A percentile compares a stretch with the other conserved stretches of the same genome.
Evolutionary conservation across 495 filamentous ascomycete species (phyloP).

Genomic region (Penicillium goetzii): DNA sequence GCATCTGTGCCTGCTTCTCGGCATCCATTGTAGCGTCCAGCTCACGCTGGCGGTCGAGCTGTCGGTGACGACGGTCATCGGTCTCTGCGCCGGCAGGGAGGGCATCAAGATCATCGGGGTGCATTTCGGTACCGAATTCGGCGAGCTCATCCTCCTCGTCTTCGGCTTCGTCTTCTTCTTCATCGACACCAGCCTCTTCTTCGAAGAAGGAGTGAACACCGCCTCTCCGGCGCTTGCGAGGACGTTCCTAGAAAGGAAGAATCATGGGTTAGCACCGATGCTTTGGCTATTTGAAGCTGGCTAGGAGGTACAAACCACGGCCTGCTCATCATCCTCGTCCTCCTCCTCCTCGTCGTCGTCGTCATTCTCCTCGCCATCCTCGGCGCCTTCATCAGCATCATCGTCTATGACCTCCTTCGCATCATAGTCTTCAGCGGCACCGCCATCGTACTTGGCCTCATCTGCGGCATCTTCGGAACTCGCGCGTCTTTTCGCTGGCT

Average conservation of each 20-base stretch:
- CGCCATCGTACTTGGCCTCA: constrained; percentile 46
- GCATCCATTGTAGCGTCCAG: constrained; percentile 83
- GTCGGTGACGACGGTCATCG: constrained; percentile 90
- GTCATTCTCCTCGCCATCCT: constrained; percentile 51
- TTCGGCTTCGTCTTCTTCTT: constrained; percentile 89
- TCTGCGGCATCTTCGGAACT: constrained; percentile 56
- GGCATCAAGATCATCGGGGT: constrained; percentile 86
- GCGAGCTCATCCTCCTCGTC: constrained; percentile 84
- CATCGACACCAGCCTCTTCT: constrained; percentile 95
- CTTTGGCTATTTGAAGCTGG: constrained; percentile 5
- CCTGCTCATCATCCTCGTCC: constrained; percentile 47
- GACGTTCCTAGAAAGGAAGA: constrained; percentile 59
- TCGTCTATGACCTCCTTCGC: constrained; percentile 55
- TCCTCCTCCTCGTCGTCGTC: constrained; percentile 48
- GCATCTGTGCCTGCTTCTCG: constrained; percentile 85
- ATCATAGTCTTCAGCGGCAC: constrained; percentile 53
- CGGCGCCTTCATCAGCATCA: constrained; percentile 52
- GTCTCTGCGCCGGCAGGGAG: constrained; percentile 75
- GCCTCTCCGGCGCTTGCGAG: constrained; percentile 75
- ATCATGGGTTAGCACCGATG: not conserved
- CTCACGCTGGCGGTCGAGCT: constrained; percentile 91
- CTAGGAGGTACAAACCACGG: constrained; percentile 25
- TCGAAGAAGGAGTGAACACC: constrained; percentile 84
- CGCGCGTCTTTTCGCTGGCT: constrained; percentile 48
- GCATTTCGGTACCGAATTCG: constrained; percentile 85